Conservation (phyloP, 176 grass and related monocot species). For the Phragmites australis region DNA sequence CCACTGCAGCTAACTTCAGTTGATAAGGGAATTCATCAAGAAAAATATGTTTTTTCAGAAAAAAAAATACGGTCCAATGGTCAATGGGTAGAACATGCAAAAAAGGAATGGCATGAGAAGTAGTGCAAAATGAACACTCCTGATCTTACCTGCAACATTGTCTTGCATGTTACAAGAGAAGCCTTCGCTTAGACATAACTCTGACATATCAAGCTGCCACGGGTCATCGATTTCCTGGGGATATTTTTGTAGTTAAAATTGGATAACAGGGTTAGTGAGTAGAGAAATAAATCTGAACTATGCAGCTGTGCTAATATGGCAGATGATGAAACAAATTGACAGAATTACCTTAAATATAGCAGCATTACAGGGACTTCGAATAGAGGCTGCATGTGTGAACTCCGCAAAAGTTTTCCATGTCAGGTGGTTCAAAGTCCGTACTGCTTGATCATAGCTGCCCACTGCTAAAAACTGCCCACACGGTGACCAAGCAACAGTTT, state of each 20-base stretch:
- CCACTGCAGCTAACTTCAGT: background rate
- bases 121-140: background rate
- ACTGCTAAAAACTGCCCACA: constrained; percentile 93
- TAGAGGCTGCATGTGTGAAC: constrained; percentile 67
- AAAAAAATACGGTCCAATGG: background rate
- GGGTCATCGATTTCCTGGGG: constrained; percentile 88
- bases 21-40: constrained; percentile 3
- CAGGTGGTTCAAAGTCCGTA: constrained; percentile 81
- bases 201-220: constrained; percentile 93
- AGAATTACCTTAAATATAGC: constrained; percentile 76
- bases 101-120: constrained; percentile 19
- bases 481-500: constrained; percentile 93
- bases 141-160: constrained; percentile 58
- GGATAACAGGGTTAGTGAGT: background rate
- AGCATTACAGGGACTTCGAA: constrained; percentile 71
- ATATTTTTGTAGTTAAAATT: constrained; percentile 34
- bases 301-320: background rate
- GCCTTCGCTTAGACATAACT: constrained; percentile 69
- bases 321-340: constrained; percentile 12
- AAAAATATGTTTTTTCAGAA: background rate
- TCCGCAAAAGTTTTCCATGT: constrained; percentile 99
- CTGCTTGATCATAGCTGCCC: constrained; percentile 91
- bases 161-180: constrained; percentile 72
- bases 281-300: constrained; percentile 18
- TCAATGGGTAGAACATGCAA: constrained; percentile 11